A percentile compares a stretch with the other conserved stretches of the same genome.
Conservation (phyloP, 2,329 filamentous ascomycete genomes). For the Cercospora janseana region DNA sequence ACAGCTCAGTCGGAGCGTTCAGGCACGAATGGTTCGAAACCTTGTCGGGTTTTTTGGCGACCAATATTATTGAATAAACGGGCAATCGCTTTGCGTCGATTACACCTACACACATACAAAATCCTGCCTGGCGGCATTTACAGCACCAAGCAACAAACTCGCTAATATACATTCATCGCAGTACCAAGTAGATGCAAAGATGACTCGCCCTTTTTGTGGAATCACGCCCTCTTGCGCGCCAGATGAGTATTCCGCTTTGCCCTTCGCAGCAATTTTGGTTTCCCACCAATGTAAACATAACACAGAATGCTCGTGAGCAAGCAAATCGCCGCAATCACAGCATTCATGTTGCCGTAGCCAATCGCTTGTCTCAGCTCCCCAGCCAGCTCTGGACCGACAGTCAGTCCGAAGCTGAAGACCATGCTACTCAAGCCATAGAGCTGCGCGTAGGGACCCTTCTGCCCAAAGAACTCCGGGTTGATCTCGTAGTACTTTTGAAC, state of each 20-base stretch:
- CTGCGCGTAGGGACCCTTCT: slow-evolving; percentile 61
- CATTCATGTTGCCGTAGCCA: slow-evolving; percentile 60
- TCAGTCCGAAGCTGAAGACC: slow-evolving; percentile 59
- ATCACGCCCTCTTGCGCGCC: slow-evolving; percentile 18
- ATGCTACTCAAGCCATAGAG: slow-evolving; percentile 65
- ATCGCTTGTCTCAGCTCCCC: slow-evolving; percentile 53
- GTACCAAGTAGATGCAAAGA: background rate
- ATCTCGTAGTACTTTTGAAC: slow-evolving; percentile 56
- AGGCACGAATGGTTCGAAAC: no score
- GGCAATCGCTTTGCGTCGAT: no score
- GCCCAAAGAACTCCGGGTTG: slow-evolving; percentile 56
- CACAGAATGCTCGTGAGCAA: slow-evolving; percentile 46
- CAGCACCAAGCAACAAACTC: no score
- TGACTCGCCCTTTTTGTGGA: background rate
- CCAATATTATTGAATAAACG: no score
- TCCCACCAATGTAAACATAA: slow-evolving; percentile 48
- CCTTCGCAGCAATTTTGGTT: slow-evolving; percentile 36
- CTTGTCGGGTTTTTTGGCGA: no score
- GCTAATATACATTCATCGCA: no score
- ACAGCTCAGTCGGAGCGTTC: no score
- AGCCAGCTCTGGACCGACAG: slow-evolving; percentile 58
- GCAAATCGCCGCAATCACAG: slow-evolving; percentile 50
- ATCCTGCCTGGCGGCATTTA: no score
- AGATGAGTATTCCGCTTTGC: slow-evolving; percentile 19
- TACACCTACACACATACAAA: no score